phyloP scores from a whole-genome alignment of 305 asterid genomes.

The Solanum hybrid region DNA sequence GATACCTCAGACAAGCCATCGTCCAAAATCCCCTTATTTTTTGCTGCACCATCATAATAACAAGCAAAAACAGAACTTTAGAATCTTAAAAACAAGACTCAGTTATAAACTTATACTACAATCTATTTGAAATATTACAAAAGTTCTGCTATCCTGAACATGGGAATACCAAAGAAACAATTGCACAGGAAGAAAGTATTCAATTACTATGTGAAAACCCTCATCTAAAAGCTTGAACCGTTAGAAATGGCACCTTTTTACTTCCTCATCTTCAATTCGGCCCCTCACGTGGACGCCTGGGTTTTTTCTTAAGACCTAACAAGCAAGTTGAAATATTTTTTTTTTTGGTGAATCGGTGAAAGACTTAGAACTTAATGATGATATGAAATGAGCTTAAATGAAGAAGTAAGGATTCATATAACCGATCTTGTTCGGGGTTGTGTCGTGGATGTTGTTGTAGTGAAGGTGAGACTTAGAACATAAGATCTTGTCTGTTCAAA shows the following conservation, averaged over 20 bases:
- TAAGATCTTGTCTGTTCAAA: neutral
- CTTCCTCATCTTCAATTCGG: neutral
- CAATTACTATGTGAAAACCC: neutral
- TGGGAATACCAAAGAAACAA: neutral
- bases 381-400: neutral
- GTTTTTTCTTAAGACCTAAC: neutral
- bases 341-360: neutral
- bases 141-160: neutral
- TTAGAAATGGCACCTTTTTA: neutral
- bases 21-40: slow-evolving; percentile 38
- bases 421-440: neutral
- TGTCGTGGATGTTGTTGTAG: neutral
- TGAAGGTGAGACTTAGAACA: neutral
- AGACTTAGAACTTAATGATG: neutral
- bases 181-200: neutral
- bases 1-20: slow-evolving; percentile 41
- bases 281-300: neutral
- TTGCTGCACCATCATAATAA: slow-evolving; percentile 35
- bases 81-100: neutral
- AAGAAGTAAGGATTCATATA: neutral
- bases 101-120: neutral
- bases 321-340: neutral
- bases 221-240: neutral
- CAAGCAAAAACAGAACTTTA: neutral
- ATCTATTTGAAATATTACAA: neutral